These are phyloP conservation scores for Puya raimondii DNA, from an alignment of 176 grass and related monocot genomes.

Conservation along the genomic window DNA sequence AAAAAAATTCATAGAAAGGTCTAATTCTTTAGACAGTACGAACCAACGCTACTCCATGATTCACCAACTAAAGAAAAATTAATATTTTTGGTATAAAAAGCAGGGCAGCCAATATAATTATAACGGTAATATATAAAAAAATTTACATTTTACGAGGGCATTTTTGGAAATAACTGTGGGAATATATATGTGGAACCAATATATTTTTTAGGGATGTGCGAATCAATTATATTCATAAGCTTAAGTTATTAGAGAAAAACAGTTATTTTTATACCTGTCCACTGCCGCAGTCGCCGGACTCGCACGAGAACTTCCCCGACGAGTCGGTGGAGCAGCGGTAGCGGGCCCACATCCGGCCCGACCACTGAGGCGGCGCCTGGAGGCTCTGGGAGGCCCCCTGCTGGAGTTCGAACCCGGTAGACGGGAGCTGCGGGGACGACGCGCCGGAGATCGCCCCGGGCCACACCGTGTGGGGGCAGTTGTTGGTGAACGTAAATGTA, in stretches of 20 bases:
- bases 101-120: background rate
- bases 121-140: too few species aligned
- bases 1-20: too few species aligned
- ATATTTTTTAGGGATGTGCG: too few species aligned
- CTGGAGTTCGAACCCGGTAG: conserved; percentile 34
- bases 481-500: conserved; percentile 51
- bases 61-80: background rate
- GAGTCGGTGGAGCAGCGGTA: conserved; percentile 22
- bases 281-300: conserved; percentile 40
- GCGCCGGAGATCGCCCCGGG: conserved; percentile 24
- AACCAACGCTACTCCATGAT: too few species aligned
- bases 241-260: too few species aligned
- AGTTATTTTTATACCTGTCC: conserved; percentile 7
- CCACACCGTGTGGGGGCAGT: conserved; percentile 43
- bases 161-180: too few species aligned
- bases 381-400: conserved; percentile 14
- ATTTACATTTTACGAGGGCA: too few species aligned
- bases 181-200: too few species aligned
- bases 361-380: conserved; percentile 22
- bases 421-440: conserved; percentile 10
- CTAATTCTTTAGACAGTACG: too few species aligned
- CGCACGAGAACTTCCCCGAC: conserved; percentile 35
- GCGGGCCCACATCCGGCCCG: conserved; percentile 50
- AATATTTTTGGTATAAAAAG: too few species aligned
- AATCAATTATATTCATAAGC: too few species aligned